These are phyloP conservation scores for Backusella westeae DNA, from an alignment of 192 early-diverging fungal species.

Conservation along the genomic window DNA sequence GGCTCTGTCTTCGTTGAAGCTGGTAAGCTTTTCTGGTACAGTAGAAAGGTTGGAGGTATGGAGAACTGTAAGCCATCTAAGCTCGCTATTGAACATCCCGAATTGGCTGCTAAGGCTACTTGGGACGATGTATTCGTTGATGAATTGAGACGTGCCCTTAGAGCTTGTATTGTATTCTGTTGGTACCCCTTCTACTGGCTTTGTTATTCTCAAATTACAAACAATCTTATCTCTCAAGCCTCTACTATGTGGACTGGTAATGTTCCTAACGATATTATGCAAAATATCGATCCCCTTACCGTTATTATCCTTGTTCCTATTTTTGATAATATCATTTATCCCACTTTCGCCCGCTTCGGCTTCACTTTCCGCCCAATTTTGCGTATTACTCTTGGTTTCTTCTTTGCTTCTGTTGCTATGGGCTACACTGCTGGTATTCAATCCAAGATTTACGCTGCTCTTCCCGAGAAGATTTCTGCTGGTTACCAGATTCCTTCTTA, in stretches of 20 bases:
- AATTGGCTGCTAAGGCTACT: slow-evolving; percentile 30
- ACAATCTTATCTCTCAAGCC: slow-evolving; percentile 62
- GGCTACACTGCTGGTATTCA: slow-evolving; percentile 62
- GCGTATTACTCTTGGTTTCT: slow-evolving; percentile 69
- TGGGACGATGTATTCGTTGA: slow-evolving; percentile 77
- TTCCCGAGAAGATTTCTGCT: slow-evolving; percentile 52
- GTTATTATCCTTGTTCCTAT: slow-evolving; percentile 70
- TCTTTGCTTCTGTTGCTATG: slow-evolving; percentile 56
- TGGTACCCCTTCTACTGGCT: slow-evolving; percentile 79
- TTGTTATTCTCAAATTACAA: slow-evolving; percentile 61
- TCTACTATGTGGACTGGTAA: slow-evolving; percentile 52
- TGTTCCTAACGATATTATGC: slow-evolving; percentile 67
- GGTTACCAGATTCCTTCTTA: slow-evolving; percentile 58
- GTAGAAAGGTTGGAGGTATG: slow-evolving; percentile 43
- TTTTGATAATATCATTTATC: slow-evolving; percentile 63
- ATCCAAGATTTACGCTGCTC: slow-evolving; percentile 59
- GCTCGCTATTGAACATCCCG: slow-evolving; percentile 31
- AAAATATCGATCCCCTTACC: slow-evolving; percentile 65
- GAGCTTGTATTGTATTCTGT: slow-evolving; percentile 67
- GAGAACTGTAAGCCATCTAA: slow-evolving; percentile 62
- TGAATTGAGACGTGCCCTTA: slow-evolving; percentile 56
- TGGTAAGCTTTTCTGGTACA: slow-evolving; percentile 40
- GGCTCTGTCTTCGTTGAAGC: slow-evolving; percentile 58
- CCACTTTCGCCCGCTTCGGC: slow-evolving; percentile 49
- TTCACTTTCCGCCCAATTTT: slow-evolving; percentile 54